Evolutionary conservation across 768 basidiomycete genomes (phyloP).

Genomic region (Rhizopogon vinicolor): DNA sequence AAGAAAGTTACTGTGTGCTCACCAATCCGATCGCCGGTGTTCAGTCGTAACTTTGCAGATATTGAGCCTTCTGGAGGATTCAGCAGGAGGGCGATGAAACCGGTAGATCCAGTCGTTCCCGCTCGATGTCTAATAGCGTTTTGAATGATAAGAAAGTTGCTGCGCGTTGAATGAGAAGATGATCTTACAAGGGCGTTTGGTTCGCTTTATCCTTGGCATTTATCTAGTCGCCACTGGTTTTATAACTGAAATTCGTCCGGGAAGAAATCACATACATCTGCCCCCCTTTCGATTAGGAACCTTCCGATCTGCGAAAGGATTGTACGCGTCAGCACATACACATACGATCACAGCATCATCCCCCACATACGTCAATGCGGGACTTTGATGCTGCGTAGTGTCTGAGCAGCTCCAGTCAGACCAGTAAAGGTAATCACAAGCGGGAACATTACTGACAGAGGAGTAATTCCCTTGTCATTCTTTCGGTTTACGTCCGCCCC

Average conservation of each 20-base stretch:
- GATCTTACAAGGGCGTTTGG: conserved; percentile 79
- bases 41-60: conserved; percentile 69
- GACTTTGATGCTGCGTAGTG: conserved; percentile 95
- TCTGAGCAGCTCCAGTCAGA: conserved; percentile 32
- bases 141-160: conserved; percentile 3
- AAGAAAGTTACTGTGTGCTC: conserved; percentile 10
- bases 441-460: conserved; percentile 53
- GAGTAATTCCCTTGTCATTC: conserved; percentile 80
- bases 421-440: not conserved
- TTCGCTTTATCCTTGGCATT: conserved; percentile 93
- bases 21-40: conserved; percentile 81
- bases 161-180: conserved; percentile 10
- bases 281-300: conserved; percentile 80
- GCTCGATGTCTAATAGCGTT: conserved; percentile 73
- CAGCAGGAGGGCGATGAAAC: conserved; percentile 84
- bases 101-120: conserved; percentile 89
- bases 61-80: conserved; percentile 67
- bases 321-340: conserved; percentile 20
- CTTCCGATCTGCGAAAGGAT: conserved; percentile 68
- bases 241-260: conserved; percentile 24
- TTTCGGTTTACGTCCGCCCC: conserved; percentile 78
- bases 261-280: conserved; percentile 66
- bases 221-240: conserved; percentile 50
- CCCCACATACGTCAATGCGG: conserved; percentile 60
- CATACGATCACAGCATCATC: conserved; percentile 21